Evolutionary conservation across 78 protist species (phyloP).

Genomic region (Guillardia theta): DNA sequence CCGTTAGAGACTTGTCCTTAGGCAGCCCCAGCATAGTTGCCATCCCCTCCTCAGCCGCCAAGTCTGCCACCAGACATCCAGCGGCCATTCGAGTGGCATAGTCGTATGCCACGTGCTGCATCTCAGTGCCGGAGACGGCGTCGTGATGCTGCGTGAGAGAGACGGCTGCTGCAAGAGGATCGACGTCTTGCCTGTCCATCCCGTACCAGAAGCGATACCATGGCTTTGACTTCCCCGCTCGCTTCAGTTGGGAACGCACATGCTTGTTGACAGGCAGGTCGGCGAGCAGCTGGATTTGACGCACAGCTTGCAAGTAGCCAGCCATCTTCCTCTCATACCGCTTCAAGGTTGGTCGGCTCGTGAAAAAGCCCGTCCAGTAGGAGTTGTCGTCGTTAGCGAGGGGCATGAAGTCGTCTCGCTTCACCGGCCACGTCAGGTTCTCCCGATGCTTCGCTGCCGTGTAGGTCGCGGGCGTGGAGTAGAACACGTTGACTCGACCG

Average conservation of each 20-base stretch:
- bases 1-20: background rate
- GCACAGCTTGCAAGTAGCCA: conserved; percentile 5
- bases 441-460: conserved; percentile 18
- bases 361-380: conserved; percentile 90
- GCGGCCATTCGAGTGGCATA: conserved; percentile 71
- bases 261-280: conserved; percentile 7
- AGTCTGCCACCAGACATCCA: conserved; percentile 24
- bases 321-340: background rate
- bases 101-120: conserved; percentile 80
- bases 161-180: conserved; percentile 25
- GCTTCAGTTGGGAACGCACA: background rate
- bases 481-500: conserved; percentile 38
- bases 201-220: conserved; percentile 28
- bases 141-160: conserved; percentile 81
- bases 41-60: background rate
- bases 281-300: background rate
- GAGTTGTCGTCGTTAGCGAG: conserved; percentile 68
- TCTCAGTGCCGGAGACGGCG: conserved; percentile 81
- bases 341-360: conserved; percentile 42
- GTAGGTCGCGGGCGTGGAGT: background rate
- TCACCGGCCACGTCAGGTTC: conserved; percentile 50
- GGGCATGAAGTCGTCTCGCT: conserved; percentile 87
- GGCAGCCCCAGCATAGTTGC: background rate
- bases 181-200: conserved; percentile 19
- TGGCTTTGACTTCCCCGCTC: background rate